Conservation (phyloP, 108 stramenopile species). For the Pseudonitzschia multistriata region DNA sequence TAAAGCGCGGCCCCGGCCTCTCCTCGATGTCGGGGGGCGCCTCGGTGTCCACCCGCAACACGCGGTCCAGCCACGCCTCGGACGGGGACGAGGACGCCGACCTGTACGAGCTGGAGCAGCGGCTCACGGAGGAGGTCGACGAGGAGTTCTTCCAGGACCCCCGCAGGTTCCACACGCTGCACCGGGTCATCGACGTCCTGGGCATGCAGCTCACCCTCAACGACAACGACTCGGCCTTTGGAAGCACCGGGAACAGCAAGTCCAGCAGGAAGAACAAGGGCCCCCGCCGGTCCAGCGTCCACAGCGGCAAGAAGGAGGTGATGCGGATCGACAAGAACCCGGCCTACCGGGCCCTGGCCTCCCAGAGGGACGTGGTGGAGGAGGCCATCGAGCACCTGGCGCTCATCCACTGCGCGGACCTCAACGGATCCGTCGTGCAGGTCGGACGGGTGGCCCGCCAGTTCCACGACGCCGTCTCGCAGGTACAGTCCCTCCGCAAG, state of each 20-base stretch:
- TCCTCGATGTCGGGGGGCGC: no score
- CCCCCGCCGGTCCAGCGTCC: not conserved
- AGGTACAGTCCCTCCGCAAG: constrained; percentile 64
- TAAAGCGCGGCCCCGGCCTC: no score
- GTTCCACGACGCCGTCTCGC: constrained; percentile 68
- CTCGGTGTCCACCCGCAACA: no score
- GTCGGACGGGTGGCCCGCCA: constrained; percentile 79
- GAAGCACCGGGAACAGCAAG: not conserved
- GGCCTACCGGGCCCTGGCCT: constrained; percentile 49
- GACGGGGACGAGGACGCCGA: constrained; percentile 33
- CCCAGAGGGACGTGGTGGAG: constrained; percentile 67
- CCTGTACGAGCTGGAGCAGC: constrained; percentile 44
- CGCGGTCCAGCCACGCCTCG: no score
- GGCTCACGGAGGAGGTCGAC: constrained; percentile 59
- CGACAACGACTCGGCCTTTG: constrained; percentile 28
- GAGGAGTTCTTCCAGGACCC: constrained; percentile 83
- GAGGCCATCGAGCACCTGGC: constrained; percentile 85
- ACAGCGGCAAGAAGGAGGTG: constrained; percentile 4
- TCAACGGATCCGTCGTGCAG: constrained; percentile 76
- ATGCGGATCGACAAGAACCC: constrained; percentile 40
- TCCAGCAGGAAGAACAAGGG: no score
- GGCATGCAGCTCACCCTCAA: constrained; percentile 51
- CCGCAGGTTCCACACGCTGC: constrained; percentile 60
- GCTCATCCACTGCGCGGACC: constrained; percentile 73
- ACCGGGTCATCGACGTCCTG: constrained; percentile 81